Evolutionary conservation across 805 yeast genomes (phyloP), one percentile per base, ranked within the genome.

Genomic region (Hanseniaspora meyeri): DNA sequence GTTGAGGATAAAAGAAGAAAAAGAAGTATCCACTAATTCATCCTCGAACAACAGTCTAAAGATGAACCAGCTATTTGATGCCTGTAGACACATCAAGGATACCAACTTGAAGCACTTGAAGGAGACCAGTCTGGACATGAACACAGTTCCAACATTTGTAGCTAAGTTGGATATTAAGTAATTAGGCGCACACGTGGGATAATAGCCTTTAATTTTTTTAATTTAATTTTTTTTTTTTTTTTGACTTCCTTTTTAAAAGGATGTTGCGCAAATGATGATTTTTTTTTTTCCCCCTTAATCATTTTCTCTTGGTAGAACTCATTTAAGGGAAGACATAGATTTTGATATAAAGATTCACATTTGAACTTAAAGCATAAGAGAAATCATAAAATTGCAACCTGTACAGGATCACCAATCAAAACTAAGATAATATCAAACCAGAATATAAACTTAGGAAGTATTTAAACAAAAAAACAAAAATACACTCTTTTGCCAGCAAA

Each of bases 1-100:
- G 60, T 67, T 72, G 40, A 66, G 74, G 58, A 67, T 69, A 54
- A 74, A 71, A 53, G 64, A 70, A 45, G 73, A 70, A 48, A 63
- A 3, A 3, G 62, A 10, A 60, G 62, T 40, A 37, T 62, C n/a
- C 64, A 66, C 4, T 55, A 46, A 11, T 2, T 46, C 49, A 34
- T 46, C 49, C 4, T 10, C 49, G 1, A 46, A 34, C 17, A 46
- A 46, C 10, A 46, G 19, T 10, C 4, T 46, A 2, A 46, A 19
- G 17, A 46, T 46, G 49, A 46, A 46, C 7, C 36, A n/a, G n/a
- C 14, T 46, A 17, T 46, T 46, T 46, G 49, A 32, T 10, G 2
- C 62, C 11, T 66, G 67, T 1, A 54, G 58, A 11, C 50, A 52
- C 20, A 47, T 61, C 31, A 51, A 58, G 12, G 59, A 61, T 27